These are phyloP conservation scores for Paramecium octaurelia DNA, from an alignment of 73 alveolate species.

Conservation along the genomic window DNA sequence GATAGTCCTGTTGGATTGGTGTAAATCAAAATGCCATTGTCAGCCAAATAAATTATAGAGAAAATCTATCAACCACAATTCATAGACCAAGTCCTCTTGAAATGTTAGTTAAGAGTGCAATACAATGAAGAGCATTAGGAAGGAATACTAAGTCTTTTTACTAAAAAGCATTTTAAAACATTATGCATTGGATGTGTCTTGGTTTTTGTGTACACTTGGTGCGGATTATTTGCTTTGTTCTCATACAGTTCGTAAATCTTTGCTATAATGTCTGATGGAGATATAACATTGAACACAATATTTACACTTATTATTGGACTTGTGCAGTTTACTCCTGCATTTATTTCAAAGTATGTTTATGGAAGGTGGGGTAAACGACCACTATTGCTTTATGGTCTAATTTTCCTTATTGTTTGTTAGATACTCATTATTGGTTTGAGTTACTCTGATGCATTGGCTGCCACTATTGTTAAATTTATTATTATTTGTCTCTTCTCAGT, in stretches of 20 bases:
- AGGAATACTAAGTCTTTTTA: background rate
- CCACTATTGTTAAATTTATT: background rate
- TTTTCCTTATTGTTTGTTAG: background rate
- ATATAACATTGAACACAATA: background rate
- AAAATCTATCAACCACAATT: background rate
- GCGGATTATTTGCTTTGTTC: background rate
- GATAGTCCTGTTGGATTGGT: background rate
- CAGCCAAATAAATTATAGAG: background rate
- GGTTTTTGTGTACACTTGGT: background rate
- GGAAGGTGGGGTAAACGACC: conserved; percentile 21
- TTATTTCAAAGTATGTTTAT: background rate
- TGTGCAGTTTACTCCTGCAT: background rate
- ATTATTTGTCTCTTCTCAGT: background rate
- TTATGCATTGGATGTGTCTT: background rate
- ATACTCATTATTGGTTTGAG: background rate
- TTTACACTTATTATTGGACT: background rate
- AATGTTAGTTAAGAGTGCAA: background rate
- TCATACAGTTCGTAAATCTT: background rate
- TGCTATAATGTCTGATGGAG: background rate
- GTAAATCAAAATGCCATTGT: background rate
- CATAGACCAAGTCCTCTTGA: background rate
- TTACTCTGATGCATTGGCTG: background rate
- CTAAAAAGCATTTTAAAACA: background rate
- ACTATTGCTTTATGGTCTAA: background rate
- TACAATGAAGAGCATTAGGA: background rate